Conservation (phyloP, 2,329 filamentous ascomycete genomes). For the Trichoderma koningii region DNA sequence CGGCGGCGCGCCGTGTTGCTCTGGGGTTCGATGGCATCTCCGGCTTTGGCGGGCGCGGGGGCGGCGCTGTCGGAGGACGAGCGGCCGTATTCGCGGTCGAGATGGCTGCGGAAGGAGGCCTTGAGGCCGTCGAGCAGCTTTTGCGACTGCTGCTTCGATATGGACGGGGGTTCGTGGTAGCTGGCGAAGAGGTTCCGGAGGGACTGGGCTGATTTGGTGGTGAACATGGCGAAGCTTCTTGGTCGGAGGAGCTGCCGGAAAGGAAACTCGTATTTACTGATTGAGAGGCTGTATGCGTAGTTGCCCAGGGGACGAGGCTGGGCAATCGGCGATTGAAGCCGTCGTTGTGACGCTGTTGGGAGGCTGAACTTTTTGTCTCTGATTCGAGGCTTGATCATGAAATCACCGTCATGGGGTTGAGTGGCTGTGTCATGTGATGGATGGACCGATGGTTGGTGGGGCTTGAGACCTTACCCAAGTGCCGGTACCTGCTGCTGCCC, state of each 20-base stretch:
- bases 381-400: constrained; percentile 9
- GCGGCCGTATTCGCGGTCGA: constrained; percentile 60
- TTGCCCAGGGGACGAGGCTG: constrained; percentile 8
- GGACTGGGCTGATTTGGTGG: constrained; percentile 43
- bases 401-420: background rate
- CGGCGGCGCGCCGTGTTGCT: constrained; percentile 38
- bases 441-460: constrained; percentile 20
- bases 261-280: background rate
- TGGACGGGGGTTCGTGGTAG: constrained; percentile 55
- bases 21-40: constrained; percentile 28
- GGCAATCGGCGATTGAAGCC: background rate
- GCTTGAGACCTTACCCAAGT: background rate
- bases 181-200: constrained; percentile 45
- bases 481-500: no score
- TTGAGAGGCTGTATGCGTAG: background rate
- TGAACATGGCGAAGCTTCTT: constrained; percentile 38
- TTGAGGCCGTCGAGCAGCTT: constrained; percentile 60
- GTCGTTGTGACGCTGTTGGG: background rate
- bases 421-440: constrained; percentile 25
- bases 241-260: no score
- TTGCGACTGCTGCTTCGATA: constrained; percentile 54
- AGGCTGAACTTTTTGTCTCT: background rate
- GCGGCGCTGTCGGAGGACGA: constrained; percentile 33
- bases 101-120: constrained; percentile 57
- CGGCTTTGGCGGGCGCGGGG: constrained; percentile 29